phyloP scores from a whole-genome alignment of 306 rosid species.

The Cercis canadensis region DNA sequence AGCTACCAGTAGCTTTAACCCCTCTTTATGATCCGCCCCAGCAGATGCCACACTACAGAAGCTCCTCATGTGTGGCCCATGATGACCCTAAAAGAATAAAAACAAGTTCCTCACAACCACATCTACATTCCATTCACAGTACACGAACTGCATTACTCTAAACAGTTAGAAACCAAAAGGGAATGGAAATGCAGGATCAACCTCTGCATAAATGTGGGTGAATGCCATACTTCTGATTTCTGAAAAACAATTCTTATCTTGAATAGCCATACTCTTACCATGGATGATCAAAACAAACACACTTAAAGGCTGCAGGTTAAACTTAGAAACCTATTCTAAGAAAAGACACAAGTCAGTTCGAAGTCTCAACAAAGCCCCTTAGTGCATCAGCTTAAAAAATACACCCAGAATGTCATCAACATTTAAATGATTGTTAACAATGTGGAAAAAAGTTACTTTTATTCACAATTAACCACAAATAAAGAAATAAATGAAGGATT shows the following conservation, averaged over 20 bases:
- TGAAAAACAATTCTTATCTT: neutral
- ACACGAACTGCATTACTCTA: neutral
- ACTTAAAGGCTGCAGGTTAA: neutral
- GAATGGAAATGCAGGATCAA: neutral
- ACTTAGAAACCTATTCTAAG: neutral
- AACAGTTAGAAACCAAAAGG: constrained; percentile 1
- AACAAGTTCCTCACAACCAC: constrained; percentile 25
- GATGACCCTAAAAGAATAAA: constrained; percentile 51
- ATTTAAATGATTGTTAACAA: neutral
- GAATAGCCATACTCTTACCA: neutral
- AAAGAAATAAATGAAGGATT: neutral
- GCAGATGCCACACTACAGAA: constrained; percentile 54
- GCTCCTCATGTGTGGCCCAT: constrained; percentile 46
- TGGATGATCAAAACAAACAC: neutral
- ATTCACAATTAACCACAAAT: neutral
- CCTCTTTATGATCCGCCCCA: constrained; percentile 52
- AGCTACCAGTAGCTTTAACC: constrained; percentile 68
- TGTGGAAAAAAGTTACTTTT: neutral
- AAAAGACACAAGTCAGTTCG: neutral
- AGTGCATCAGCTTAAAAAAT: neutral
- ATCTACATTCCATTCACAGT: constrained; percentile 6
- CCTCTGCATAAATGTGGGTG: neutral
- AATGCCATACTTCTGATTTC: too few species aligned
- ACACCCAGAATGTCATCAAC: neutral
- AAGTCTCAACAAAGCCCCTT: neutral